Evolutionary conservation across 2,329 filamentous ascomycete species (phyloP).

Genomic region (Diplodia mutila): DNA sequence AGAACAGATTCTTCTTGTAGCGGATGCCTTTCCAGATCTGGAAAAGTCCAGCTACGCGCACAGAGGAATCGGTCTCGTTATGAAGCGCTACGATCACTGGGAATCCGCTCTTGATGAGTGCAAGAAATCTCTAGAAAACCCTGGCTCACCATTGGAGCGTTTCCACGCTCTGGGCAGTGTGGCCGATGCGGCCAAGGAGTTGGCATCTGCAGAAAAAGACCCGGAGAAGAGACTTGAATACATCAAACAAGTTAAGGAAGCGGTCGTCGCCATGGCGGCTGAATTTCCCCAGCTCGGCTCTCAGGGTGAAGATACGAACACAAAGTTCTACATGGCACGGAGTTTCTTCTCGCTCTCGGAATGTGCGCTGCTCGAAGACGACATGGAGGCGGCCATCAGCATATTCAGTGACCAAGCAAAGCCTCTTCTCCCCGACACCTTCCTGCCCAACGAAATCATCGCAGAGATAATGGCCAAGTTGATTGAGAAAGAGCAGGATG

Average conservation of each 20-base stretch:
- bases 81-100: neutral
- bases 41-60: neutral
- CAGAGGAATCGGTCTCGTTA: neutral
- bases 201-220: neutral
- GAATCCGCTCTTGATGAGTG: neutral
- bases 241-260: neutral
- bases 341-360: neutral
- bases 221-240: neutral
- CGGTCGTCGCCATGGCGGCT: neutral
- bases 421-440: neutral
- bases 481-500: conserved; percentile 25
- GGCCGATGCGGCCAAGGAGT: neutral
- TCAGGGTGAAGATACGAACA: neutral
- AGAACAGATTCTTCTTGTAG: neutral
- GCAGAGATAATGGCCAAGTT: conserved; percentile 26
- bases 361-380: neutral
- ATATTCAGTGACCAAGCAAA: conserved; percentile 20
- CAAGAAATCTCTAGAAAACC: neutral
- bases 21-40: conserved; percentile 8
- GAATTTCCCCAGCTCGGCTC: neutral
- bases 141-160: neutral
- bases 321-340: neutral
- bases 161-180: conserved; percentile 1
- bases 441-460: conserved; percentile 3
- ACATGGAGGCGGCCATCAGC: conserved; percentile 16